Conservation (phyloP, 345 rosid species). For the Nephelium lappaceum region DNA sequence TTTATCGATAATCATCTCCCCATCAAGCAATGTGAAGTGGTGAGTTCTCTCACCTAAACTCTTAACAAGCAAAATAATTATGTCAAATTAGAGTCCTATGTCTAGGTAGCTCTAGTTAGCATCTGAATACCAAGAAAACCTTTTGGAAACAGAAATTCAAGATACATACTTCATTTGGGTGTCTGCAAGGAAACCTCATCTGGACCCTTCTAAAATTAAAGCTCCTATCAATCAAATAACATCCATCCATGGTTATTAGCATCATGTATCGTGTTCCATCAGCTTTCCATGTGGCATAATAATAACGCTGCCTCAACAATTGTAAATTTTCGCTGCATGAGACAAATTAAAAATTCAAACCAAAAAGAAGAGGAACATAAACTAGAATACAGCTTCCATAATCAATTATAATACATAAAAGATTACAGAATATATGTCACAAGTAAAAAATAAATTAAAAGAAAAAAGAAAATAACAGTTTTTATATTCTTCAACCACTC, state of each 20-base stretch:
- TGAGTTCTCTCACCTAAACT: constrained; percentile 77
- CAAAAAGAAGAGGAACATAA: not conserved
- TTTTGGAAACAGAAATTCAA: constrained; percentile 12
- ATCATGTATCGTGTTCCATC: constrained; percentile 99
- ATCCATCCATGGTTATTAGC: constrained; percentile 88
- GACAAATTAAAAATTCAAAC: constrained; percentile 13
- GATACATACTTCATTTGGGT: constrained; percentile 66
- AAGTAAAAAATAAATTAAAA: not conserved
- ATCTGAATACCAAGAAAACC: constrained; percentile 12
- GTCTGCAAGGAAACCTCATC: constrained; percentile 91
- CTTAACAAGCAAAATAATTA: constrained; percentile 42
- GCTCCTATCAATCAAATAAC: constrained; percentile 84
- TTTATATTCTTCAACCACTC: not conserved
- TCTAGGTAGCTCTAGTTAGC: not conserved
- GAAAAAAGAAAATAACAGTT: not conserved
- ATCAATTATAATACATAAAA: not conserved
- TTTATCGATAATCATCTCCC: constrained; percentile 97
- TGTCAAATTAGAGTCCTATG: constrained; percentile 20
- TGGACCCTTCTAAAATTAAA: constrained; percentile 92
- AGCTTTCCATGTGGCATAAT: constrained; percentile 99
- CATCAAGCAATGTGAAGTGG: constrained; percentile 90
- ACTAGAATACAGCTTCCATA: not conserved
- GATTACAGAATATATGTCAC: not conserved
- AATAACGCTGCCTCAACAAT: constrained; percentile 87
- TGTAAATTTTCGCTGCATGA: constrained; percentile 86